phyloP scores from a whole-genome alignment of 148 eudicot species.

The Cornus controversa region DNA sequence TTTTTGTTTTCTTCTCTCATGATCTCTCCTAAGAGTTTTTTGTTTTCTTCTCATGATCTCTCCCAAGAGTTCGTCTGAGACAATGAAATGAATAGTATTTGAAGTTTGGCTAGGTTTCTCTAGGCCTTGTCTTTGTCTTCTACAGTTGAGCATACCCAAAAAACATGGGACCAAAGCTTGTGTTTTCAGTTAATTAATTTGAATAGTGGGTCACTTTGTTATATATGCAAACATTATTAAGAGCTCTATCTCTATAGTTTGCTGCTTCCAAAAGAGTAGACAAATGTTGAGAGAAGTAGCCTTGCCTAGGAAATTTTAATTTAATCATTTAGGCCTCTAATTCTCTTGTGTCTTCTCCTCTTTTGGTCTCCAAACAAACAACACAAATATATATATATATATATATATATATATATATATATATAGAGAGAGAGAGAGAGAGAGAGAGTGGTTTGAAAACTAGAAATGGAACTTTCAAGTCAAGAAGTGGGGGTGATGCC shows the following conservation, averaged over 20 bases:
- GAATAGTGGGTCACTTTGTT: neutral
- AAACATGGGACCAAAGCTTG: neutral
- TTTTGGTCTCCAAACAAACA: conserved; percentile 42
- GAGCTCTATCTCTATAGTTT: neutral
- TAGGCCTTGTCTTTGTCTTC: neutral
- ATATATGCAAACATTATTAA: no score
- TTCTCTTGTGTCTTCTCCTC: conserved; percentile 13
- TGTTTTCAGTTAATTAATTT: neutral
- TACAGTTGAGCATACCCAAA: neutral
- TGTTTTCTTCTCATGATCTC: no score
- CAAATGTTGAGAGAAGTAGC: conserved; percentile 12
- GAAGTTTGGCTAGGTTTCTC: neutral
- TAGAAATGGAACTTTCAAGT: conserved; percentile 45
- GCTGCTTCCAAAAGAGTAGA: conserved; percentile 36
- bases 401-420: no score
- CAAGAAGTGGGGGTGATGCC: conserved; percentile 60
- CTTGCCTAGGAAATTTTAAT: conserved; percentile 1
- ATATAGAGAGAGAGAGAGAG: neutral
- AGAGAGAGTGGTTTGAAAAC: neutral
- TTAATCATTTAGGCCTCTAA: conserved; percentile 21
- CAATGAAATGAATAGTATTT: neutral
- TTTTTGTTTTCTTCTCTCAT: neutral
- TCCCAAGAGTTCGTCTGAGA: neutral
- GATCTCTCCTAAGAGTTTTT: neutral
- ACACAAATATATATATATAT: conserved; percentile 17